Evolutionary conservation across 257 asterid species (phyloP), one percentile per base, ranked within the genome.

Genomic region (Gynochthodes officinalis): DNA sequence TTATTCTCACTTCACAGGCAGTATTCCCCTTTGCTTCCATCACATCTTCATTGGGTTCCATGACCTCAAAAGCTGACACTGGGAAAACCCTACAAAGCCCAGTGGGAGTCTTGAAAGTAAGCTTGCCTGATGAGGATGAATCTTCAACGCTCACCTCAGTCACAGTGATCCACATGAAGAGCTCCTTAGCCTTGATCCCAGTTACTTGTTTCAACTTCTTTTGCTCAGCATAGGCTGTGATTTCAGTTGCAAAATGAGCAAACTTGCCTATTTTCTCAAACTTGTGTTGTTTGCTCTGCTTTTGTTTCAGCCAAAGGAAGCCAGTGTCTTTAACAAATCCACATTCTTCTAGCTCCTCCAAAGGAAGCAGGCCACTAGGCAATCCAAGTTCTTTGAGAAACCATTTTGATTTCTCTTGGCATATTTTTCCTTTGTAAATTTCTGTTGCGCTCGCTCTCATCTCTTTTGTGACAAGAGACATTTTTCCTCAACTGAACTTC

Each of bases 111-210:
- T 76, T 87, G 82, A 89, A 89, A 43, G 83, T 82, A 78, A 87
- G 79, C 74, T 85, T 89, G 0, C 83, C 90, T 18, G 90, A 63
- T 16, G 90, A 82, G 0, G 87, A 81, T 3, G 54, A 49, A 18
- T 80, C 85, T 52, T 84, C 91, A 61, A 87, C 78, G 23, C 14
- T 65, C 57, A 87, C 87, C 7, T 87, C 96, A 64, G 50, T 70
- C 30, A 89, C 76, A 1, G 81, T 75, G 32, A 87, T 61, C 91
- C 96, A 89, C 35, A 89, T 32, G 49, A 87, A 81, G 30, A 87
- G 85, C 88, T 89, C 96, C 89, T 86, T 89, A 9, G 88, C 78
- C 81, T 84, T 88, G 30, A 89, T 87, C 2, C 96, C 94, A 30
- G 91, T 89, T 6, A 89, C 82, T 60, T 74, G 78, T 81, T 52